Evolutionary conservation across 1,284 basidiomycete species (phyloP), one percentile per base, ranked within the genome.

Genomic region (Trichosporon sp.): DNA sequence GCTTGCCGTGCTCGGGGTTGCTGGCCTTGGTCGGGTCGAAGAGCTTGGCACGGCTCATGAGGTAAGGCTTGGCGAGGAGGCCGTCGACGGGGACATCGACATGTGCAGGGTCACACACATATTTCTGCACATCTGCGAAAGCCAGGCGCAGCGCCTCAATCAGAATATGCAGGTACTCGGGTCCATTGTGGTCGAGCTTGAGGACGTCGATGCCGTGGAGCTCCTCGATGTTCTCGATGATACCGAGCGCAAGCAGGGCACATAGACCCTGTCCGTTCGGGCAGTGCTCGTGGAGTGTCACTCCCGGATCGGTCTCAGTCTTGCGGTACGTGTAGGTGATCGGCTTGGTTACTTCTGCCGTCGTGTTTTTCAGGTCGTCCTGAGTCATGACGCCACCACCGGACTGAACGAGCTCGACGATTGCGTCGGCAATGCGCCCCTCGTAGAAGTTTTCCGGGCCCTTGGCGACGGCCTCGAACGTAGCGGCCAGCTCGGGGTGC

Each of bases 231-330:
- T 88, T 89, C 78, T 98, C 96, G 61, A 99, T 85, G 70, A 99
- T 94, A 0, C 95, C 96, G 8, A 98, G 87, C 4, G 94, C 93
- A 65, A 98, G 85, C 3, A 98, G 87, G 0, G 96, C 93, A 0
- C 93, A 94, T n/a, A 98, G 88, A 82, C 92, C 95, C 88, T 97
- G 95, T 10, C 95, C 94, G 80, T 96, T 97, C 0, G 94, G 94
- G 4, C 94, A 94, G 78, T 93, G 95, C 90, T 94, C 64, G 1
- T 54, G 79, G 71, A 92, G 92, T 86, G 26, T 87, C 86, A 21
- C 86, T 88, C 59, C 70, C 31, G 66, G 73, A 61, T 71, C 76
- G 11, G 11, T 26, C 73, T 92, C 91, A n/a, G 79, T 70, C 65
- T 84, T 79, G 40, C 54, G 54, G 73, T 81, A 95, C 94, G 1